phyloP scores from a whole-genome alignment of 192 early-diverging fungal genomes.

The Obelidium mucronatum region DNA sequence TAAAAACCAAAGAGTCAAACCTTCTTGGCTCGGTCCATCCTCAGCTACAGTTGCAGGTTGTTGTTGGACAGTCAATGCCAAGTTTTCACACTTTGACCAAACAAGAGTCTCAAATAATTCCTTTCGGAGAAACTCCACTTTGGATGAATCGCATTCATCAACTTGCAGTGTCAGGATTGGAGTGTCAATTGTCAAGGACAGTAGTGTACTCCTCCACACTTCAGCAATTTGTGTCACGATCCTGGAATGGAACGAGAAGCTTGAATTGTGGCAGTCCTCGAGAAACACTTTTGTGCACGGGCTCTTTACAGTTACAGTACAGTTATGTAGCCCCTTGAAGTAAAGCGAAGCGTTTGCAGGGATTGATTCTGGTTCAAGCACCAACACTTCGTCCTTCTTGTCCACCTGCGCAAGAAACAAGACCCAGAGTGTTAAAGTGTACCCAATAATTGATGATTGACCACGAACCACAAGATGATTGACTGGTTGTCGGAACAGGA shows the following conservation, averaged over 20 bases:
- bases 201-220: not conserved
- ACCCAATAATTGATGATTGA: too few species aligned
- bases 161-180: slow-evolving; percentile 16
- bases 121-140: not conserved
- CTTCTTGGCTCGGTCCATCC: not conserved
- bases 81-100: slow-evolving; percentile 1
- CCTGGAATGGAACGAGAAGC: not conserved
- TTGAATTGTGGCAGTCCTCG: slow-evolving; percentile 16
- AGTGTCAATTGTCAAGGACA: not conserved
- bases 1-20: too few species aligned
- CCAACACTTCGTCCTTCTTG: not conserved
- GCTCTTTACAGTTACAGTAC: slow-evolving; percentile 4
- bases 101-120: slow-evolving; percentile 24
- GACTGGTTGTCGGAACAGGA: not conserved
- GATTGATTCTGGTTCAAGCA: not conserved
- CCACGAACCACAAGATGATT: not conserved
- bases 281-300: slow-evolving; percentile 21
- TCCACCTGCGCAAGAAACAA: too few species aligned
- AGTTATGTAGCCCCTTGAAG: slow-evolving; percentile 6
- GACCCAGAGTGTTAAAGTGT: too few species aligned
- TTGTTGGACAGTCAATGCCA: not conserved
- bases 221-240: slow-evolving; percentile 29
- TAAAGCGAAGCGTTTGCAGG: slow-evolving; percentile 7
- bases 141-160: not conserved
- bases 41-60: not conserved